Conservation (phyloP, 1,139 yeast species). For the Pichia sp. region DNA sequence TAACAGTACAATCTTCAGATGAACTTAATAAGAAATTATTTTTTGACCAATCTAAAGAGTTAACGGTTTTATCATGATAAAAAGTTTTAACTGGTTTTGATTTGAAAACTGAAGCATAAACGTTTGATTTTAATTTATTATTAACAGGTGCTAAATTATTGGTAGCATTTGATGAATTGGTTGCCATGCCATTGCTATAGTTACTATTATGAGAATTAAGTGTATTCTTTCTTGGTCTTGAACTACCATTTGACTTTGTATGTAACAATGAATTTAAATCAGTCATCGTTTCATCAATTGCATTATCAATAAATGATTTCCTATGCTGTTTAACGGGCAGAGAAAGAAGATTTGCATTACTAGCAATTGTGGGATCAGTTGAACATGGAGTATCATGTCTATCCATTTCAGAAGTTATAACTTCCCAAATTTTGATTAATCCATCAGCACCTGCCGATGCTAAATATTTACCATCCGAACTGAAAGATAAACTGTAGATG, state of each 20-base stretch:
- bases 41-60: slow-evolving; percentile 82
- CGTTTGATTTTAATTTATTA: slow-evolving; percentile 14
- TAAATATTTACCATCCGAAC: slow-evolving; percentile 70
- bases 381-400: not conserved
- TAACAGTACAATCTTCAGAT: slow-evolving; percentile 80
- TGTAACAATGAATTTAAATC: slow-evolving; percentile 14
- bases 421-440: slow-evolving; percentile 69
- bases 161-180: not conserved
- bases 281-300: slow-evolving; percentile 8
- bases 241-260: slow-evolving; percentile 1
- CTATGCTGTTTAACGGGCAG: not conserved
- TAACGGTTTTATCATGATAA: slow-evolving; percentile 58
- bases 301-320: slow-evolving; percentile 8
- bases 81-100: slow-evolving; percentile 58
- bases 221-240: slow-evolving; percentile 9
- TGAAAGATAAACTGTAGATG: slow-evolving; percentile 64
- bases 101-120: slow-evolving; percentile 75
- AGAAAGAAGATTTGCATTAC: not conserved
- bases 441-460: slow-evolving; percentile 82
- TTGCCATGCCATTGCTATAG: not conserved
- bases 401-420: slow-evolving; percentile 62
- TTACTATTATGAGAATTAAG: slow-evolving; percentile 3
- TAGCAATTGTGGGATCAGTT: not conserved
- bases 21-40: slow-evolving; percentile 76
- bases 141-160: not conserved